A percentile compares a stretch with the other conserved stretches of the same genome.
Conservation (phyloP, 345 rosid genomes). For the Reutealis trisperma region DNA sequence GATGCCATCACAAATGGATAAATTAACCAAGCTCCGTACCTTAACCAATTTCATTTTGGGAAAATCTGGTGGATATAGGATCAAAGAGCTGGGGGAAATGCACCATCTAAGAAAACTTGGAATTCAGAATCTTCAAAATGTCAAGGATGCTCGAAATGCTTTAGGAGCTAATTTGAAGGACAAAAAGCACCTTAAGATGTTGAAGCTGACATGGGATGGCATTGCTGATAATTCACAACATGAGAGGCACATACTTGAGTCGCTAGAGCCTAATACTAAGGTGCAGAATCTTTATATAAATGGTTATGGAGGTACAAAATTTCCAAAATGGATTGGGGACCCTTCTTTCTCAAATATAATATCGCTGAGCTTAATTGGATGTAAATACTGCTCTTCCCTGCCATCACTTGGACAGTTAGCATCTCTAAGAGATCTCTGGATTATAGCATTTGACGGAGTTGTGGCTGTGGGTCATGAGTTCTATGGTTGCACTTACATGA, state of each 20-base stretch:
- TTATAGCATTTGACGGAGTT: not conserved
- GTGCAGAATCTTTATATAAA: not conserved
- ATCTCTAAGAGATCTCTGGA: not conserved
- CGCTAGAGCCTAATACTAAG: not conserved
- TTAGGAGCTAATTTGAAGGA: not conserved
- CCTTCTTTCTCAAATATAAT: not conserved
- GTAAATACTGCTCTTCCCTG: not conserved
- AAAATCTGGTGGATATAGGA: not conserved
- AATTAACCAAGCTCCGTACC: not conserved
- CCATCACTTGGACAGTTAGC: conserved; percentile 11
- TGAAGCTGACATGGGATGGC: not conserved
- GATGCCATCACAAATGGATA: conserved; percentile 4
- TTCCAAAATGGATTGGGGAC: conserved; percentile 10
- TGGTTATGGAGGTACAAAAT: conserved; percentile 12
- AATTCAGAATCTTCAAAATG: not conserved
- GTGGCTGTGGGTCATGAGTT: not conserved
- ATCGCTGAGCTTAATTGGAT: not conserved
- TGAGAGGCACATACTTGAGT: not conserved
- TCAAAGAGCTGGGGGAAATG: not conserved
- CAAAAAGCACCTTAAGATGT: not conserved
- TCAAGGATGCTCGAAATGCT: not conserved
- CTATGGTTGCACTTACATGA: not conserved
- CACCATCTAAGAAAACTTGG: not conserved
- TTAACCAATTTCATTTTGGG: conserved; percentile 6
- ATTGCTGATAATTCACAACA: not conserved